A percentile compares a stretch with the other conserved stretches of the same genome.
Evolutionary conservation across 768 basidiomycete genomes (phyloP).

Genomic region (Lactarius tabidus): DNA sequence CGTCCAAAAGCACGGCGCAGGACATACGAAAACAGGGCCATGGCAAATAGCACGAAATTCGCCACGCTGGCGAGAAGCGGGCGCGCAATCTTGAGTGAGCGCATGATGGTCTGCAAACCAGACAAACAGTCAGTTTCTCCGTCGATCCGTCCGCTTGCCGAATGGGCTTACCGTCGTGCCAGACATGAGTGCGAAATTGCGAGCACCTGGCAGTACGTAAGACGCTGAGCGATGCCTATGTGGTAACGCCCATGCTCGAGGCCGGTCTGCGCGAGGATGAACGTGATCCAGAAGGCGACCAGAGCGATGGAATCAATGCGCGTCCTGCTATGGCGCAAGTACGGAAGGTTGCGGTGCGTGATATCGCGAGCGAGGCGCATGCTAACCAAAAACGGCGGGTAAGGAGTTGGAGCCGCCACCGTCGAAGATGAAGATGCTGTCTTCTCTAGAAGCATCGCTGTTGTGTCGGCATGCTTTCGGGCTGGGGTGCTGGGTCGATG

Average conservation of each 20-base stretch:
- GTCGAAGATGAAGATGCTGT: constrained; percentile 3
- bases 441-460: constrained; percentile 11
- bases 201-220: constrained; percentile 77
- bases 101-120: constrained; percentile 68
- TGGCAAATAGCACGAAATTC: constrained; percentile 88
- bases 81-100: constrained; percentile 84
- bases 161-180: constrained; percentile 77
- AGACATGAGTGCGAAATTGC: constrained; percentile 82
- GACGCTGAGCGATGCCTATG: constrained; percentile 77
- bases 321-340: constrained; percentile 89
- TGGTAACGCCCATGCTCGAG: constrained; percentile 65
- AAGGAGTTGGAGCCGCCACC: neutral
- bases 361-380: constrained; percentile 52
- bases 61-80: constrained; percentile 85
- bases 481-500: neutral
- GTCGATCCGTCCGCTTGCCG: neutral
- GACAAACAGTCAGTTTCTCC: neutral
- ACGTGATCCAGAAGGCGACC: constrained; percentile 81
- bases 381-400: constrained; percentile 45
- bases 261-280: constrained; percentile 61
- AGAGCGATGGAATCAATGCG: constrained; percentile 87
- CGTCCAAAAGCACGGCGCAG: constrained; percentile 47
- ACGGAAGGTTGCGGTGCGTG: constrained; percentile 71
- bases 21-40: constrained; percentile 79
- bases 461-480: constrained; percentile 7